Evolutionary conservation across 2,329 filamentous ascomycete genomes (phyloP).

Genomic region (Lachnellula arida): DNA sequence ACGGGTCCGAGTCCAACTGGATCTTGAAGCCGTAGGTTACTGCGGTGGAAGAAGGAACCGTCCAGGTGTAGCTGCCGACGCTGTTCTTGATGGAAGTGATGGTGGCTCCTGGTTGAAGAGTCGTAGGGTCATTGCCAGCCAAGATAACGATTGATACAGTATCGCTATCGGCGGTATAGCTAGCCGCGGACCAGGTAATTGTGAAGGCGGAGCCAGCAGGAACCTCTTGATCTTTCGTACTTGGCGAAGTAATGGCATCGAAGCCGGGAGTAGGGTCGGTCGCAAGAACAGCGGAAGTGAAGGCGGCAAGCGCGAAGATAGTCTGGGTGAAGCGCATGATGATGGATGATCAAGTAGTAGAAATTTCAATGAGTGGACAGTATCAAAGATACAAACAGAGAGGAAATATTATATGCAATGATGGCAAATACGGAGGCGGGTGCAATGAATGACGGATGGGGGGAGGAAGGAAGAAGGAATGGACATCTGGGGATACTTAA

Average conservation of each 20-base stretch:
- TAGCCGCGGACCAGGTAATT: constrained; percentile 43
- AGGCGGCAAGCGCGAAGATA: constrained; percentile 24
- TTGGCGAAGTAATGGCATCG: constrained; percentile 48
- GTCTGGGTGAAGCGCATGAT: constrained; percentile 29
- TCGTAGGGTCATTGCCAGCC: constrained; percentile 44
- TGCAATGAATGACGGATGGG: background rate
- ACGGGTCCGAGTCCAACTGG: constrained; percentile 42
- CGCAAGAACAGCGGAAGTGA: constrained; percentile 36
- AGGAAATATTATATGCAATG: background rate
- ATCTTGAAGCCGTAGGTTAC: constrained; percentile 56
- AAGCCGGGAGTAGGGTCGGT: constrained; percentile 48
- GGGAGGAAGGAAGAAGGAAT: background rate
- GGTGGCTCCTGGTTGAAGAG: constrained; percentile 33
- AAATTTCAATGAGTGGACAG: constrained; percentile 26
- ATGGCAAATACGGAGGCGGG: background rate
- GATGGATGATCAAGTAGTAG: constrained; percentile 9
- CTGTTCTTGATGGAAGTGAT: constrained; percentile 38
- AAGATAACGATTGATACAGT: constrained; percentile 51
- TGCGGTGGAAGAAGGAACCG: constrained; percentile 40
- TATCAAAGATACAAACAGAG: constrained; percentile 26
- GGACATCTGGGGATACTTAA: background rate
- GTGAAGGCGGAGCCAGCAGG: constrained; percentile 42
- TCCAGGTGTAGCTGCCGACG: constrained; percentile 45
- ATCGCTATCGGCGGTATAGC: constrained; percentile 36
- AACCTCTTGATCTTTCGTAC: constrained; percentile 37